Base-by-base conservation (phyloP, 176 grass and related monocot species). In the Melocanna baccifera region DNA sequence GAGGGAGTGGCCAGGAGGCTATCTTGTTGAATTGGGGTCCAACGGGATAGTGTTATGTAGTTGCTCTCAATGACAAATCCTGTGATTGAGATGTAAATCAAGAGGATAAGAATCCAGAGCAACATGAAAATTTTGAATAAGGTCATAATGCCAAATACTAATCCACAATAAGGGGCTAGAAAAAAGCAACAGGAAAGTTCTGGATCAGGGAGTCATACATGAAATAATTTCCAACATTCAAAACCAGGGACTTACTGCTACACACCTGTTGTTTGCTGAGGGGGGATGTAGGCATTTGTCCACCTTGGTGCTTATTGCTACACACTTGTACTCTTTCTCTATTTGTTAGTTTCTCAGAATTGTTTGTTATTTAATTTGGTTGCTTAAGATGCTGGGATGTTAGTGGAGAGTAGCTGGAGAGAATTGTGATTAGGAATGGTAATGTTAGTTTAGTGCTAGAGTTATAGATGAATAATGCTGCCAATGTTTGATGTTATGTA, bases 401-500 rank as follows among this genome's bases (percentile, higher is more conserved):
- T 62, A 73, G 26, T 74, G 61, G 11, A 48, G 51, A 46, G 12
- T 79, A 58, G 4, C 45, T 37, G 46, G 41, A 29, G 22, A 71
- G 19, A 45, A 28, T 37, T 85, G 40, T 18, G 53, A 48, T 79
- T 71, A 29, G 62, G 22, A 75, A 62, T 34, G 55, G 36, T 62
- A 77, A 59, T 70, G 42, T 62, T 51, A 46, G 39, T 50, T 64
- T 85, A 73, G 47, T 32, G 26, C 55, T 69, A 37, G 25, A 25
- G 58, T 72, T 73, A 59, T 41, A 58, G 12, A 32, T 50, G 61
- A 20, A 9, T 34, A 45, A 46, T 36, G 46, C 5, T 81, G 34
- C 9, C 71, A 61, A 58, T 68, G 15, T 82, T 69, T 22, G 18
- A 15, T 73, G 25, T 76, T 76, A 77, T 70, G 40, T 51, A 76